Conservation (phyloP, 192 early-diverging fungal genomes). For the Spinellus fusiger region DNA sequence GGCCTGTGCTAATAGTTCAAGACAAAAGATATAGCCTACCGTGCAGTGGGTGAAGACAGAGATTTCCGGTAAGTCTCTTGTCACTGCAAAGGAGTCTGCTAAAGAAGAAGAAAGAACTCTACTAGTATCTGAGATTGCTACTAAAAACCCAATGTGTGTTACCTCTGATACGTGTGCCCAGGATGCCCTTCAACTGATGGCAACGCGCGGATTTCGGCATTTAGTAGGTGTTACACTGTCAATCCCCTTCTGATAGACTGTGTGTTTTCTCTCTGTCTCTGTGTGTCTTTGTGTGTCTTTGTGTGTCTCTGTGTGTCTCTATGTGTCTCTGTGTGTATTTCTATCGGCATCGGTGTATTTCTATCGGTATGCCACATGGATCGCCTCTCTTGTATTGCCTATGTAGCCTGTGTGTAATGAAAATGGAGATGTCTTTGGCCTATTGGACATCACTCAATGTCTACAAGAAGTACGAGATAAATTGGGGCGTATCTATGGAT, state of each 20-base stretch:
- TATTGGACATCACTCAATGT: slow-evolving; percentile 83
- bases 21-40: slow-evolving; percentile 94
- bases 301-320: no score
- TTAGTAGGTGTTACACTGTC: slow-evolving; percentile 62
- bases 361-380: not conserved
- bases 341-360: no score
- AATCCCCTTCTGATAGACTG: slow-evolving; percentile 53
- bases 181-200: slow-evolving; percentile 79
- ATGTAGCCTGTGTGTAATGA: slow-evolving; percentile 74
- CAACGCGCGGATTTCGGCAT: slow-evolving; percentile 79
- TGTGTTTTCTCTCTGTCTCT: not conserved
- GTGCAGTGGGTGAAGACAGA: slow-evolving; percentile 74
- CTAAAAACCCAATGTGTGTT: slow-evolving; percentile 85
- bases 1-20: not conserved
- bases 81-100: not conserved
- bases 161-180: slow-evolving; percentile 73
- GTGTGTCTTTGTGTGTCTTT: no score
- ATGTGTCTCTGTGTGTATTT: no score
- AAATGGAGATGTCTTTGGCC: slow-evolving; percentile 77
- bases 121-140: slow-evolving; percentile 86
- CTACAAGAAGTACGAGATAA: slow-evolving; percentile 80
- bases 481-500: slow-evolving; percentile 79
- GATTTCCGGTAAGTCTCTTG: slow-evolving; percentile 23
- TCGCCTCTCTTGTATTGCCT: not conserved
- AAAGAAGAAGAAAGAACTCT: slow-evolving; percentile 37